Evolutionary conservation across 2,329 filamentous ascomycete species (phyloP), one percentile per base, ranked within the genome.

Genomic region (Botrytis pseudocinerea): DNA sequence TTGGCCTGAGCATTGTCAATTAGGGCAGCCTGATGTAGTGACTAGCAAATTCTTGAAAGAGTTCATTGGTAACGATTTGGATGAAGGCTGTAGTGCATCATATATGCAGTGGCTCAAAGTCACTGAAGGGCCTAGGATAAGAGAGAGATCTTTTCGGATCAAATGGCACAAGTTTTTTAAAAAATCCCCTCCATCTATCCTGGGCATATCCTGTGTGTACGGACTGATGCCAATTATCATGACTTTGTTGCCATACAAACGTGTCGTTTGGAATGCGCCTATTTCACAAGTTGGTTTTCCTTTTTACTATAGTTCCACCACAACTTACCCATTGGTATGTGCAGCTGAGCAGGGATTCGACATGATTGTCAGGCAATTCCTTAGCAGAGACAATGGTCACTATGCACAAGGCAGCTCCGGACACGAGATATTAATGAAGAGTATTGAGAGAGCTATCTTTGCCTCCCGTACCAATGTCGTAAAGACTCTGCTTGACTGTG

Each of bases 31-130:
- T 5, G 25, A n/a, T 54, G 12, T n/a, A 2, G 48, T 54, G 2
- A 54, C 48, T 0, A 54, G 48, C 48, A 1, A n/a, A 4, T 3
- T n/a, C 0, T 8, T 54, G 25, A 54, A 16, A n/a, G 0, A 2
- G 0, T 54, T 54, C 2, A n/a, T 54, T 2, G 48, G 48, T 0
- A n/a, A 3, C 3, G 25, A 54, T 54, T 12, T n/a, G 2, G 25
- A 54, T n/a, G 16, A 0, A 0, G 48, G 48, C 0, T 2, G 8
- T 54, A 54, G 25, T 54, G 48, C 48, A 54, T n/a, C 25, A 51
- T 7, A 14, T 5, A 51, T 5, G 22, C 1, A 1, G 22, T 42
- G 35, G 35, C 4, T 35, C 32, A 32, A 32, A 32, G 2, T 4
- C 32, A 32, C 32, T 32, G 32, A 32, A 32, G 32, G 3, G 32